A percentile compares a stretch with the other conserved stretches of the same genome.
phyloP scores from a whole-genome alignment of 805 yeast species.

The Candida bentonensis region DNA sequence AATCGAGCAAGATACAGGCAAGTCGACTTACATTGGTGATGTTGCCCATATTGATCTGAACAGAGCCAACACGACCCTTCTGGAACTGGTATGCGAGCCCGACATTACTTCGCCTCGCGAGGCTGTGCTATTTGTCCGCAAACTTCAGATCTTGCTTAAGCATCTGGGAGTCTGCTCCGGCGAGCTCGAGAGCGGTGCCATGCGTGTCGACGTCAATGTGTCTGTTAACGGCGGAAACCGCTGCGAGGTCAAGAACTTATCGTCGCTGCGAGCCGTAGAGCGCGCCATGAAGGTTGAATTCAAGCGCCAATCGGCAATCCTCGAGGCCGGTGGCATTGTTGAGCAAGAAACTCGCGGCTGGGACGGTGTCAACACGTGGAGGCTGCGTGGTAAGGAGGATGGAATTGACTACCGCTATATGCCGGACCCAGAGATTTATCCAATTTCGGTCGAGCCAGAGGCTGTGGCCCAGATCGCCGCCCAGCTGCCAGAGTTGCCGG shows the following conservation, averaged over 20 bases:
- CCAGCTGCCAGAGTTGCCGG: slow-evolving; percentile 44
- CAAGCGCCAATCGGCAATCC: slow-evolving; percentile 43
- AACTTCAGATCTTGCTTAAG: slow-evolving; percentile 59
- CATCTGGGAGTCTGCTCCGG: slow-evolving; percentile 70
- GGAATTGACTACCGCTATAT: slow-evolving; percentile 82
- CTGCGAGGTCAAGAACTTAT: slow-evolving; percentile 81
- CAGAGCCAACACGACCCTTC: slow-evolving; percentile 71
- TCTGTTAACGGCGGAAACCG: slow-evolving; percentile 55
- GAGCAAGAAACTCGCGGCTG: slow-evolving; percentile 78
- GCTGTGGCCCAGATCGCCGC: slow-evolving; percentile 30
- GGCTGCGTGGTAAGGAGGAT: slow-evolving; percentile 63
- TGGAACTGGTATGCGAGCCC: slow-evolving; percentile 86
- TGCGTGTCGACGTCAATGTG: slow-evolving; percentile 90
- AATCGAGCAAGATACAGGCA: slow-evolving; percentile 91
- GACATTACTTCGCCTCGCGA: slow-evolving; percentile 57
- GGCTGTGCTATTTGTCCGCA: slow-evolving; percentile 66
- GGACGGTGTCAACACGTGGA: slow-evolving; percentile 62
- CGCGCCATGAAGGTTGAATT: slow-evolving; percentile 65
- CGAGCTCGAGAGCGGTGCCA: slow-evolving; percentile 86
- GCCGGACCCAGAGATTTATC: slow-evolving; percentile 85
- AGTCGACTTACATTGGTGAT: slow-evolving; percentile 40
- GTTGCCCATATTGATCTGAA: slow-evolving; percentile 56
- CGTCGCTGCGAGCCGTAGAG: slow-evolving; percentile 67
- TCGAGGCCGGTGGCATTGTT: slow-evolving; percentile 27
- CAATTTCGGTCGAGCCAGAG: slow-evolving; percentile 30